These are phyloP conservation scores for Purpureocillium takamizusanense DNA, from an alignment of 2,329 filamentous ascomycete species.

Conservation along the genomic window DNA sequence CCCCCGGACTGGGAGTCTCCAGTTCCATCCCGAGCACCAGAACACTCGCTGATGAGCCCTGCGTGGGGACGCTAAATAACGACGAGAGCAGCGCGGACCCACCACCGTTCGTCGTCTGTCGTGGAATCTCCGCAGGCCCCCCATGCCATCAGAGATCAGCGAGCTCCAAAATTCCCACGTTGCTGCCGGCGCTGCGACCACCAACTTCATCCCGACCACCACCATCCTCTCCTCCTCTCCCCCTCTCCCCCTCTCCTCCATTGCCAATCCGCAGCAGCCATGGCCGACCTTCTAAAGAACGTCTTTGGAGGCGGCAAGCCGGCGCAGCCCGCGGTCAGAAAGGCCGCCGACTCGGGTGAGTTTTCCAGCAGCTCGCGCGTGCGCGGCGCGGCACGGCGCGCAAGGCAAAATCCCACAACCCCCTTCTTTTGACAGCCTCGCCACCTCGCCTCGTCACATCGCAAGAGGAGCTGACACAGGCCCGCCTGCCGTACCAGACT, in stretches of 20 bases:
- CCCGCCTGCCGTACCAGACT: conserved; percentile 48
- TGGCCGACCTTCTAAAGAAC: conserved; percentile 56
- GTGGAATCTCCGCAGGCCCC: no score
- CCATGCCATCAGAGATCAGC: no score
- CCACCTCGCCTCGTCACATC: no score
- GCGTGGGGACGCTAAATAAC: no score
- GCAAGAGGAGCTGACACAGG: background rate
- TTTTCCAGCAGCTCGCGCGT: no score
- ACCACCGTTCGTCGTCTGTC: background rate
- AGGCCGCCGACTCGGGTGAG: conserved; percentile 58
- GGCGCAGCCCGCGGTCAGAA: conserved; percentile 32
- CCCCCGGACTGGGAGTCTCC: no score
- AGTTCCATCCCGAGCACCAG: no score
- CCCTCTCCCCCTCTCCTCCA: conserved; percentile 6
- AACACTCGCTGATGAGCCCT: no score
- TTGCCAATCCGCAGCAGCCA: conserved; percentile 21
- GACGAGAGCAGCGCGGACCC: no score
- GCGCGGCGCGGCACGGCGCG: no score
- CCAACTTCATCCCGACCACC: conserved; percentile 3
- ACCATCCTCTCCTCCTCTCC: conserved; percentile 7
- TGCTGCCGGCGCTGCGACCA: background rate
- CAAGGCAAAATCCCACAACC: no score
- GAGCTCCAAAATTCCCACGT: background rate
- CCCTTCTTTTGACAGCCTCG: no score
- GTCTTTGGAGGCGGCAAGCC: conserved; percentile 59